These are phyloP conservation scores for Stevia rebaudiana DNA, from an alignment of 140 eudicot species.

Conservation along the genomic window DNA sequence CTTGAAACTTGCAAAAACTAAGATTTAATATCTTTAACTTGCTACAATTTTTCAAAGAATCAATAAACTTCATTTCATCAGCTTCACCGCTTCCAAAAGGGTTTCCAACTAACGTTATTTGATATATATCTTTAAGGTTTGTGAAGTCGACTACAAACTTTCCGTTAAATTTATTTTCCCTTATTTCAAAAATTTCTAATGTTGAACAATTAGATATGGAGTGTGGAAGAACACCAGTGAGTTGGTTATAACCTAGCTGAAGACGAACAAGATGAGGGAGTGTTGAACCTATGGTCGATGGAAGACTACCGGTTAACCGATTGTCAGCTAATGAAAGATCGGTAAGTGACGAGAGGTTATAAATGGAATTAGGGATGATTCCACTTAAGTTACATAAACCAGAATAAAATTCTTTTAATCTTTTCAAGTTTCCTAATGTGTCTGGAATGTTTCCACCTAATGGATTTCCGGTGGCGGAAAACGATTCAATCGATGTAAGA, in stretches of 20 bases:
- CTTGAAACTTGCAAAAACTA: slow-evolving; percentile 13
- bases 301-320: slow-evolving; percentile 28
- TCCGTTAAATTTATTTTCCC: neutral
- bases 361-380: slow-evolving; percentile 26
- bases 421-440: slow-evolving; percentile 19
- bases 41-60: slow-evolving; percentile 25
- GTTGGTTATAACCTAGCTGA: neutral
- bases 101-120: neutral
- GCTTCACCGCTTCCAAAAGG: slow-evolving; percentile 19
- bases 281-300: slow-evolving; percentile 9
- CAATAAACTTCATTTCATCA: slow-evolving; percentile 27
- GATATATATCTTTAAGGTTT: neutral
- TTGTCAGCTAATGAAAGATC: neutral
- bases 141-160: neutral
- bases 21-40: neutral
- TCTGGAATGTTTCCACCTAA: slow-evolving; percentile 28
- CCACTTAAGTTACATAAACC: slow-evolving; percentile 17
- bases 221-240: slow-evolving; percentile 17
- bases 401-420: neutral
- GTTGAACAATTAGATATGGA: slow-evolving; percentile 19
- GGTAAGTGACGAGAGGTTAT: slow-evolving; percentile 23
- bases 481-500: slow-evolving; percentile 2
- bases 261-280: slow-evolving; percentile 13
- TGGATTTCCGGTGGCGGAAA: neutral
- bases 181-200: neutral